phyloP scores from a whole-genome alignment of 2,329 filamentous ascomycete genomes.

The Aureobasidium subglaciale region DNA sequence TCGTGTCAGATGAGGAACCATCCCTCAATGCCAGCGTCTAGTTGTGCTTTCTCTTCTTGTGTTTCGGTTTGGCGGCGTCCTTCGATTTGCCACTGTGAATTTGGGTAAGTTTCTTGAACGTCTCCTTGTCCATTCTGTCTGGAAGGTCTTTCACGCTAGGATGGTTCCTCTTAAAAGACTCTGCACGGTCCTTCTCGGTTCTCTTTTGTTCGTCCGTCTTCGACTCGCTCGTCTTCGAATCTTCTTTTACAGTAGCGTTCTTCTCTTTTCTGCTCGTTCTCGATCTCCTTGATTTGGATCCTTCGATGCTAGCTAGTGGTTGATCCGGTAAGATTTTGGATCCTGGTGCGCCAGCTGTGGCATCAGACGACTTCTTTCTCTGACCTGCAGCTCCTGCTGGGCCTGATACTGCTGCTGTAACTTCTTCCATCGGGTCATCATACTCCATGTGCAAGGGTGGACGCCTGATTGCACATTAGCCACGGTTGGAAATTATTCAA shows the following conservation, averaged over 20 bases:
- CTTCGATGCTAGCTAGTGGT: no score
- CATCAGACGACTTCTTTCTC: slow-evolving; percentile 10
- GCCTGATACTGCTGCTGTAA: not conserved
- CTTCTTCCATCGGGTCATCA: not conserved
- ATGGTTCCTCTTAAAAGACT: slow-evolving; percentile 9
- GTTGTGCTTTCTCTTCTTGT: not conserved
- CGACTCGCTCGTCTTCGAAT: not conserved
- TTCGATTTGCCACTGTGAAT: slow-evolving; percentile 5
- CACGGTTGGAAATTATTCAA: not conserved
- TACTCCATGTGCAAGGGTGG: slow-evolving; percentile 4
- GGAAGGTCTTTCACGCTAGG: slow-evolving; percentile 1
- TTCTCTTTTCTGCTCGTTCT: not conserved
- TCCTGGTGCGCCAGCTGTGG: not conserved
- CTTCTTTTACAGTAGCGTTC: not conserved
- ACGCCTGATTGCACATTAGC: not conserved
- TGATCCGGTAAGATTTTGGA: no score
- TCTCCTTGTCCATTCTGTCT: slow-evolving; percentile 1
- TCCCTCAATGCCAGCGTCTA: not conserved
- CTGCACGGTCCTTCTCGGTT: not conserved
- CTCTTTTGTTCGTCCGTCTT: slow-evolving; percentile 8
- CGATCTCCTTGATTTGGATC: no score
- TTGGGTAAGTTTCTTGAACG: slow-evolving; percentile 4
- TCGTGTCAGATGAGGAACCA: not conserved
- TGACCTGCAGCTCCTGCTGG: not conserved
- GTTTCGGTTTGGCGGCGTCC: not conserved